Evolutionary conservation across 768 basidiomycete species (phyloP).

Genomic region (Termitomyces sp.): DNA sequence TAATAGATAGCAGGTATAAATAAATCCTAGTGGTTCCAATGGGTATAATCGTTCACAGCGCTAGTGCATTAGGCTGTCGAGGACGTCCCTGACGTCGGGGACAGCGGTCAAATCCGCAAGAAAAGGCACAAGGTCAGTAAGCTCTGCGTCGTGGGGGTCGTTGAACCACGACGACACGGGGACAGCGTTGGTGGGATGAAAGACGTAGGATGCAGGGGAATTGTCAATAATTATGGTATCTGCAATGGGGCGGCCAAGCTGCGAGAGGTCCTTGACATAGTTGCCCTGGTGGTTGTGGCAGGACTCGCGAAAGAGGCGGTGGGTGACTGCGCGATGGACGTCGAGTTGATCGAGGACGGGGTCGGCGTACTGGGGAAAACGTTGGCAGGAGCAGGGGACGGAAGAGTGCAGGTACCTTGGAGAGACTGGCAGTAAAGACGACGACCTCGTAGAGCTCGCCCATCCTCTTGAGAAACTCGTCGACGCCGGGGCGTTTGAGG

Average conservation of each 20-base stretch:
- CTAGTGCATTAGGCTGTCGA: conserved; percentile 38
- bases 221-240: conserved; percentile 98
- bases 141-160: conserved; percentile 95
- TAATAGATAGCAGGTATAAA: no score
- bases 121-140: conserved; percentile 94
- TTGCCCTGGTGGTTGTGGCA: conserved; percentile 99
- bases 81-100: conserved; percentile 84
- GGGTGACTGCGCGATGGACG: conserved; percentile 83
- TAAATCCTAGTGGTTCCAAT: no score
- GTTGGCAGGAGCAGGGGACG: not conserved
- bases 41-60: no score
- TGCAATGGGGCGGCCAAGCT: conserved; percentile 88
- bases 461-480: conserved; percentile 95
- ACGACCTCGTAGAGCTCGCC: conserved; percentile 98
- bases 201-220: conserved; percentile 97
- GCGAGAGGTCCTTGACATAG: conserved; percentile 99
- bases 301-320: conserved; percentile 93
- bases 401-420: conserved; percentile 62
- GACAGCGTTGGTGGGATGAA: conserved; percentile 98
- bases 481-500: conserved; percentile 96
- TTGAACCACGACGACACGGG: conserved; percentile 99
- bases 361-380: conserved; percentile 76
- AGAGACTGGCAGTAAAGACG: conserved; percentile 94
- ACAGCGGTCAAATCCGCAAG: conserved; percentile 80
- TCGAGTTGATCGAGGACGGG: conserved; percentile 98